These are phyloP conservation scores for Neofusicoccum parvum DNA, from an alignment of 2,329 filamentous ascomycete species.

Conservation along the genomic window DNA sequence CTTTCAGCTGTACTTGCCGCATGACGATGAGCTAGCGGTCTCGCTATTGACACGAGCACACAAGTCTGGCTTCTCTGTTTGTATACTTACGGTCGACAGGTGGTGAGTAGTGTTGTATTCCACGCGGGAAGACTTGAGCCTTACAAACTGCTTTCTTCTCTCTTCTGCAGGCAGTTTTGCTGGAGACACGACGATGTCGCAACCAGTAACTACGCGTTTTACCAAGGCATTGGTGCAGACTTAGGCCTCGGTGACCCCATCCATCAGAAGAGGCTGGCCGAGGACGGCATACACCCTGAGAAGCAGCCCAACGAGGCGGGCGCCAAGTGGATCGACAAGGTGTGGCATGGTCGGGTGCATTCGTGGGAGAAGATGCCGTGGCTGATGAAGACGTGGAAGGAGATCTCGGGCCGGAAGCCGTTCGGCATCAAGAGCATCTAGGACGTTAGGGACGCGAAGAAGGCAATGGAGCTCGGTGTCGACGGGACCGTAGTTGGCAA, in stretches of 20 bases:
- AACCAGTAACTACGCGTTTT: slow-evolving; percentile 64
- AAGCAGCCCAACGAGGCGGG: slow-evolving; percentile 57
- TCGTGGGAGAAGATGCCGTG: slow-evolving; percentile 69
- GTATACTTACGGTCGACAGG: slow-evolving; percentile 64
- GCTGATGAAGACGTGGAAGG: slow-evolving; percentile 61
- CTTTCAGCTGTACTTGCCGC: slow-evolving; percentile 66
- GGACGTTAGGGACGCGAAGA: slow-evolving; percentile 63
- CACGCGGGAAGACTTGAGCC: not conserved
- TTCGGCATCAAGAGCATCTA: slow-evolving; percentile 73
- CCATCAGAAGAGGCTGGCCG: slow-evolving; percentile 56
- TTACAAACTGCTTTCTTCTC: not conserved
- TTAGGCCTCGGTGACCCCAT: slow-evolving; percentile 62
- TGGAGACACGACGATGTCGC: slow-evolving; percentile 63
- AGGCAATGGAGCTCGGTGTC: slow-evolving; percentile 61
- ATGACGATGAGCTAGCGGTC: slow-evolving; percentile 62
- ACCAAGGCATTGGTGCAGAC: slow-evolving; percentile 61
- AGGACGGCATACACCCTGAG: slow-evolving; percentile 56
- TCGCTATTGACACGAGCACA: slow-evolving; percentile 59
- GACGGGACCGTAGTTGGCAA: slow-evolving; percentile 72
- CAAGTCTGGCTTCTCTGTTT: slow-evolving; percentile 57
- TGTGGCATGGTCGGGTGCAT: slow-evolving; percentile 65
- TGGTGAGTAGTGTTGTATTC: slow-evolving; percentile 41
- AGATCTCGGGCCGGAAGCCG: slow-evolving; percentile 57
- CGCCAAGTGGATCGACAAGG: slow-evolving; percentile 64
- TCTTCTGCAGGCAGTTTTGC: slow-evolving; percentile 48